Evolutionary conservation across 306 rosid species (phyloP), one percentile per base, ranked within the genome.

Genomic region (Phaseolus lunatus): DNA sequence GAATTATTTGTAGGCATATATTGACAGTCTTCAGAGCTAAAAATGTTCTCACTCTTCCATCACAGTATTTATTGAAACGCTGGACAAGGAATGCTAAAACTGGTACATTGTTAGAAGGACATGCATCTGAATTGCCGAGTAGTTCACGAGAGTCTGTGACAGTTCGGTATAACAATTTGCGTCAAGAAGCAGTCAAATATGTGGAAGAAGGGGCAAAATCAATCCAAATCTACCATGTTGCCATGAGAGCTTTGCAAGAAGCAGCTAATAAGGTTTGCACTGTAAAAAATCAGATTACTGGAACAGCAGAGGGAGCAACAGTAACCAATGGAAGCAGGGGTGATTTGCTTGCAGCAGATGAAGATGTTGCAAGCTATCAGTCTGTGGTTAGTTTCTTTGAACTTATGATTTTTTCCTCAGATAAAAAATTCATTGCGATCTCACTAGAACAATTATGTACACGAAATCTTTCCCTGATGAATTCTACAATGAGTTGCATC

Each of bases 131-230:
- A 35, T 49, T 65, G 68, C 86, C 89, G 23, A 84, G 78, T 45
- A 84, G 74, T 83, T 85, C 92, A 64, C 73, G 73, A 31, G 94
- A 90, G 58, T 84, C 91, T 75, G 77, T 72, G 75, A 82, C 90
- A 41, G 92, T 90, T 70, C 81, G 89, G 31, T 87, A 86, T 73
- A 89, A 91, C 78, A 91, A 80, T 85, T 88, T 91, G 37, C 97
- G 94, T 35, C 94, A 90, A 84, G 98, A 91, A 78, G 97, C 94
- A 75, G 88, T 87, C 78, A 94, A 89, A 63, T 94, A 82, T 71
- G 98, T 91, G 9, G 98, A 94, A 86, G 96, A 94, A 72, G 97
- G 98, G 70, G 96, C 97, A 62, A 94, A 89, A 81, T 94, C 98
- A 62, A 85, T 94, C 80, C 89, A 90, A 59, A 73, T 88, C 76